A percentile compares a stretch with the other conserved stretches of the same genome.
These are phyloP conservation scores for Neotropicomus parvogracilis DNA, from an alignment of 1,284 basidiomycete species.

Conservation along the genomic window DNA sequence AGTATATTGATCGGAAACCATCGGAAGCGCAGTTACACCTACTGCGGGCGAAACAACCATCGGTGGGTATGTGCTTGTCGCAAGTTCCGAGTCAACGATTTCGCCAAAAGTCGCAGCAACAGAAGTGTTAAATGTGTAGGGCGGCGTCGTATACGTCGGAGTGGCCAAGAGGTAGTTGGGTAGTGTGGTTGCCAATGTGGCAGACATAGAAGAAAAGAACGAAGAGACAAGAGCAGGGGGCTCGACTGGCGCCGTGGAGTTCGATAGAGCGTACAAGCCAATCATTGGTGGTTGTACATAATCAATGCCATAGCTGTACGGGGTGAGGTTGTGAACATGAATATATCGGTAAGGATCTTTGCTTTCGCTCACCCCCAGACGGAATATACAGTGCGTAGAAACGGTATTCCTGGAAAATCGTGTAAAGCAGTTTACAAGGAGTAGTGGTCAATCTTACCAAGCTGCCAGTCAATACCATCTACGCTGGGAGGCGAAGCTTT, in stretches of 20 bases:
- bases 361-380: constrained; percentile 62
- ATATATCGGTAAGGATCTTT: not conserved
- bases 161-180: constrained; percentile 74
- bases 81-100: constrained; percentile 56
- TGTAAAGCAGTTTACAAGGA: not conserved
- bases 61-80: constrained; percentile 64
- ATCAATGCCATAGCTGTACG: constrained; percentile 65
- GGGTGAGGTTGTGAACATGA: constrained; percentile 8
- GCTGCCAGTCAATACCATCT: constrained; percentile 86
- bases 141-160: constrained; percentile 60
- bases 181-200: constrained; percentile 64
- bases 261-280: constrained; percentile 62
- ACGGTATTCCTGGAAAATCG: constrained; percentile 55
- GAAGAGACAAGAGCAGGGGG: constrained; percentile 45
- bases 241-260: constrained; percentile 41
- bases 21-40: constrained; percentile 47
- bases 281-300: constrained; percentile 68
- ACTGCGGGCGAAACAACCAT: constrained; percentile 39
- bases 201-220: constrained; percentile 59
- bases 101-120: constrained; percentile 51
- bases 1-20: constrained; percentile 44
- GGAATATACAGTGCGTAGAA: constrained; percentile 78
- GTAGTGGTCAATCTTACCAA: constrained; percentile 42
- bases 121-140: constrained; percentile 73
- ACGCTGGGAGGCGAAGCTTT: constrained; percentile 59